A percentile compares a stretch with the other conserved stretches of the same genome.
phyloP scores from a whole-genome alignment of 2,329 filamentous ascomycete genomes.

The Emergomyces africanus region DNA sequence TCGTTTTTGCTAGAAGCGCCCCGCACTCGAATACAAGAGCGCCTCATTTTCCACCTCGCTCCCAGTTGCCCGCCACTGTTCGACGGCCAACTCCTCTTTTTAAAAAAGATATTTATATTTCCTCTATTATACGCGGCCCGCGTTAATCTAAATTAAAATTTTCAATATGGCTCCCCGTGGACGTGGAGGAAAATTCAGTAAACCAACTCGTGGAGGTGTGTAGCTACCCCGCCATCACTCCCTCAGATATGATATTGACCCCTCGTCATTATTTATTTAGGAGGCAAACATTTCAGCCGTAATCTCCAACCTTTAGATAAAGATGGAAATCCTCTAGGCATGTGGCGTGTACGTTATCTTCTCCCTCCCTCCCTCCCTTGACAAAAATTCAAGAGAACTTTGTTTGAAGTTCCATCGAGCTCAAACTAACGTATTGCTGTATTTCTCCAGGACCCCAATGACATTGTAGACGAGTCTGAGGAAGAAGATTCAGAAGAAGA shows the following conservation, averaged over 20 bases:
- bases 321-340: conserved; percentile 77
- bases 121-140: background rate
- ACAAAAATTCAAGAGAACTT: background rate
- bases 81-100: background rate
- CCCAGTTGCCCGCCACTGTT: background rate
- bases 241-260: conserved; percentile 2
- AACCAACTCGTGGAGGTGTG: conserved; percentile 81
- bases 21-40: conserved; percentile 8
- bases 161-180: conserved; percentile 43
- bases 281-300: conserved; percentile 90
- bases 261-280: conserved; percentile 34
- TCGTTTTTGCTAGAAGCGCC: conserved; percentile 1
- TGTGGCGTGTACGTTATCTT: conserved; percentile 58
- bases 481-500: conserved; percentile 41
- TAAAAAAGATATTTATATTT: background rate
- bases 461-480: conserved; percentile 31
- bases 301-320: conserved; percentile 78
- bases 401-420: background rate
- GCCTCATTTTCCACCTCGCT: conserved; percentile 8
- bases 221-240: conserved; percentile 1
- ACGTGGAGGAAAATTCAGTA: conserved; percentile 87
- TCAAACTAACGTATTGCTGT: background rate
- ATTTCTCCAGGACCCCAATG: conserved; percentile 22
- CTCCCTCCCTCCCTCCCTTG: conserved; percentile 2
- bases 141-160: conserved; percentile 4